Conservation (phyloP, 495 filamentous ascomycete species). For the Daldinia loculata region DNA sequence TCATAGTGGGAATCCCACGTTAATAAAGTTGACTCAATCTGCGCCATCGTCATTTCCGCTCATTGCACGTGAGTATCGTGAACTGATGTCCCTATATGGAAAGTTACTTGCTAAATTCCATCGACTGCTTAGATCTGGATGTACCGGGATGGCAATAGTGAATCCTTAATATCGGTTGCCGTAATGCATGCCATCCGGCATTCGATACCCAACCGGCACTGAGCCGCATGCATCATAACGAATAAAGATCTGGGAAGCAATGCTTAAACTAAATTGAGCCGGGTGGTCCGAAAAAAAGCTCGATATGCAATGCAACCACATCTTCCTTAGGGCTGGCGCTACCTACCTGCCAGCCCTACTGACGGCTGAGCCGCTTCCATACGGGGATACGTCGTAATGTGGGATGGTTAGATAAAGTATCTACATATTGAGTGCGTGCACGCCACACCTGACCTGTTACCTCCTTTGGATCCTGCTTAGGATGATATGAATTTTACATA, state of each 20-base stretch:
- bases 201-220: not conserved
- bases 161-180: conserved; percentile 21
- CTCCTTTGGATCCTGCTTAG: not conserved
- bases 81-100: conserved; percentile 20
- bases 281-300: conserved; percentile 15
- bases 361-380: conserved; percentile 21
- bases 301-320: conserved; percentile 15
- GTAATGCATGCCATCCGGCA: conserved; percentile 1
- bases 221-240: conserved; percentile 21
- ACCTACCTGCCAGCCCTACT: conserved; percentile 7
- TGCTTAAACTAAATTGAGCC: conserved; percentile 24
- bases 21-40: conserved; percentile 31
- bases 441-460: not conserved
- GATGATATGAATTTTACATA: not conserved
- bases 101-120: conserved; percentile 20
- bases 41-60: conserved; percentile 28
- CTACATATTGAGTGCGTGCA: conserved; percentile 22
- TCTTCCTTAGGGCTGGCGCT: conserved; percentile 39
- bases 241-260: conserved; percentile 32
- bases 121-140: conserved; percentile 2
- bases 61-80: conserved; percentile 14
- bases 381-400: conserved; percentile 23
- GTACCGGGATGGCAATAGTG: conserved; percentile 16
- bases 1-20: conserved; percentile 19
- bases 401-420: conserved; percentile 27